Base-by-base conservation (phyloP, 1,284 basidiomycete species). In the Kwoniella shivajii region DNA sequence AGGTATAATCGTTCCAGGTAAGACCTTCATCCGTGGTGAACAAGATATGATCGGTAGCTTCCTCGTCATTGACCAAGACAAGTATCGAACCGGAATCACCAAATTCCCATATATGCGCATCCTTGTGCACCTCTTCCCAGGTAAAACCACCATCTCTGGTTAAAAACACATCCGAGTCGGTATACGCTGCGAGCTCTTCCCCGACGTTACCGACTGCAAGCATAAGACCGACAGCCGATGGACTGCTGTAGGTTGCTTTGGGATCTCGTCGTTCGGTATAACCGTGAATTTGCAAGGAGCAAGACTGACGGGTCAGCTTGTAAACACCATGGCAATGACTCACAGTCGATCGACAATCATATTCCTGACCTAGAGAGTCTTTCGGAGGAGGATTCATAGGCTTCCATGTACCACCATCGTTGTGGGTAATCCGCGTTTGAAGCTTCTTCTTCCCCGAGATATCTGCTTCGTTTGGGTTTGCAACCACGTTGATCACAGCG, bases 191-290 rank as follows among this genome's bases (percentile, higher is more conserved):
- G 1, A 99, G 84, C 6, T 81, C 78, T 64, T 92, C 87, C 29
- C 96, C 95, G 7, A 99, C 93, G 68, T 92, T 99, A n/a, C 95
- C 95, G 38, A 98, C 92, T 1, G 89, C 96, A 83, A 99, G 89
- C 79, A 99, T 85, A 14, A 99, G 82, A 6, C 95, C 96, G 2
- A 92, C 87, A 3, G 94, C 87, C 0, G 92, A 89, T 0, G 95
- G 94, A 45, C 87, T 93, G 70, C 89, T 92, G 76, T 89, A 97
- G 0, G 93, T 97, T 1, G 93, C 89, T 46, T 89, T 84, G 3
- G 92, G 86, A 71, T 99, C 95, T 22, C 81, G 82, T 16, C 96
- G 87, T 69, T 96, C 95, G 0, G 95, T 98, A 78, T 94, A 97
- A 2, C 94, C 93, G 73, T 99, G 96, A 10, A 99, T 82, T 61